Evolutionary conservation across 1,284 basidiomycete genomes (phyloP).

Genomic region (Grifola frondosa): DNA sequence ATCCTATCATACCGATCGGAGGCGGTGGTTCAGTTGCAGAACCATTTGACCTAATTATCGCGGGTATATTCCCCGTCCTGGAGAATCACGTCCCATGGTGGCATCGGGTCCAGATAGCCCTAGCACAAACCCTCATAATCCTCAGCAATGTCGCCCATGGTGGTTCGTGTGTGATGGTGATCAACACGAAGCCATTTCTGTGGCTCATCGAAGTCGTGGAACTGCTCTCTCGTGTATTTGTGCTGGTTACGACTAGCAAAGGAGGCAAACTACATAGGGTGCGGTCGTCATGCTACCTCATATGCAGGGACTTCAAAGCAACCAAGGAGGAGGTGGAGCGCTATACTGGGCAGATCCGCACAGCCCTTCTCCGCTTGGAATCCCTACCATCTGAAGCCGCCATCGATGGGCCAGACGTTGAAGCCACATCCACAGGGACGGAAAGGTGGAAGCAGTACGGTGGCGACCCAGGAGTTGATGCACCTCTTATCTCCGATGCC

Average conservation of each 20-base stretch:
- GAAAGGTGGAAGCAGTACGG: too few species aligned
- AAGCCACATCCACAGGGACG: too few species aligned
- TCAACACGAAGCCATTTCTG: slow-evolving; percentile 16
- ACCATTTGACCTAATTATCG: slow-evolving; percentile 20
- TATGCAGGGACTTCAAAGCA: slow-evolving; percentile 17
- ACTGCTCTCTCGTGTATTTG: slow-evolving; percentile 14
- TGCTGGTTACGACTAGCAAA: slow-evolving; percentile 6
- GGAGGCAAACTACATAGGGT: slow-evolving; percentile 6
- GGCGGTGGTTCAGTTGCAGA: not conserved
- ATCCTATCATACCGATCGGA: not conserved
- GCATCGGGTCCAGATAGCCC: slow-evolving; percentile 4
- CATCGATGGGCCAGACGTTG: too few species aligned
- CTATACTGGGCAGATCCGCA: not conserved
- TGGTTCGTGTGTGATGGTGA: slow-evolving; percentile 13
- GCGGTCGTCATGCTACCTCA: slow-evolving; percentile 17
- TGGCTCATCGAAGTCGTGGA: slow-evolving; percentile 18
- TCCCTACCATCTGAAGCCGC: too few species aligned
- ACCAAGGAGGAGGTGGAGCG: not conserved
- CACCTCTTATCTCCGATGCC: too few species aligned
- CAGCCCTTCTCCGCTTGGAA: slow-evolving; percentile 5
- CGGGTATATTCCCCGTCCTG: slow-evolving; percentile 17
- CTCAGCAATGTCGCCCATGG: slow-evolving; percentile 10
- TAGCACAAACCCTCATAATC: slow-evolving; percentile 15
- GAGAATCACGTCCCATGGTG: slow-evolving; percentile 6
- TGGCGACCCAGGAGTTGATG: too few species aligned